Conservation (phyloP, 2,329 filamentous ascomycete species). For the Tolypocladium nubicola region DNA sequence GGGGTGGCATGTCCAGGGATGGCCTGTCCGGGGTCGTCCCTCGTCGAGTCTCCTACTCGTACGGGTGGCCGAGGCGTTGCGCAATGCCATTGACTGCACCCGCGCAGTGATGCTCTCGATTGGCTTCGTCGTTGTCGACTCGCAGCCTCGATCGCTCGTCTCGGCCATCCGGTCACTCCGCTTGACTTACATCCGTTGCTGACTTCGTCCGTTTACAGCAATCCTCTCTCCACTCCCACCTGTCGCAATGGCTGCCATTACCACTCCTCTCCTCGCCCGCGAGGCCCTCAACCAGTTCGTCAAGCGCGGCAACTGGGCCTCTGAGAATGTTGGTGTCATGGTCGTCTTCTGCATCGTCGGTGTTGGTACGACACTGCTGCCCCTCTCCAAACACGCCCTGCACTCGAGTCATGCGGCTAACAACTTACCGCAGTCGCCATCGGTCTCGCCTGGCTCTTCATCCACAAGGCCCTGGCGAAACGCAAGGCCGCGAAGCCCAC, state of each 20-base stretch:
- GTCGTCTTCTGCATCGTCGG: slow-evolving; percentile 33
- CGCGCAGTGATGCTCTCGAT: background rate
- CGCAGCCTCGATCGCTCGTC: background rate
- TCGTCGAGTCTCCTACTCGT: background rate
- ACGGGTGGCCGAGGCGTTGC: background rate
- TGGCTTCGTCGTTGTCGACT: background rate
- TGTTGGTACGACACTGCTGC: slow-evolving; percentile 19
- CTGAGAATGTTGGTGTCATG: slow-evolving; percentile 27
- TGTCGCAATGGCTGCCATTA: slow-evolving; percentile 31
- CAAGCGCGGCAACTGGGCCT: slow-evolving; percentile 31
- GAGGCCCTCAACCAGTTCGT: slow-evolving; percentile 23
- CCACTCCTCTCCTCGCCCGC: slow-evolving; percentile 23
- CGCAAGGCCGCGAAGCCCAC: slow-evolving; percentile 22
- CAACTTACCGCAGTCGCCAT: slow-evolving; percentile 16
- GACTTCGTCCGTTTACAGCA: background rate
- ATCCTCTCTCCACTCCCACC: slow-evolving; percentile 6
- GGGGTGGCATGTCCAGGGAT: background rate
- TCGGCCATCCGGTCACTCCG: background rate
- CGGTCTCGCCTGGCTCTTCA: slow-evolving; percentile 17
- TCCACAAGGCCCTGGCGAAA: slow-evolving; percentile 20
- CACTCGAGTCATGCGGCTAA: background rate
- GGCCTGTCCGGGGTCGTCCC: background rate
- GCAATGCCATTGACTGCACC: background rate
- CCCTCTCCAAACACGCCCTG: background rate
- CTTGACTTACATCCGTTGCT: background rate